These are phyloP conservation scores for Isochrysis galbana DNA, from an alignment of 78 protist species.

Conservation along the genomic window DNA sequence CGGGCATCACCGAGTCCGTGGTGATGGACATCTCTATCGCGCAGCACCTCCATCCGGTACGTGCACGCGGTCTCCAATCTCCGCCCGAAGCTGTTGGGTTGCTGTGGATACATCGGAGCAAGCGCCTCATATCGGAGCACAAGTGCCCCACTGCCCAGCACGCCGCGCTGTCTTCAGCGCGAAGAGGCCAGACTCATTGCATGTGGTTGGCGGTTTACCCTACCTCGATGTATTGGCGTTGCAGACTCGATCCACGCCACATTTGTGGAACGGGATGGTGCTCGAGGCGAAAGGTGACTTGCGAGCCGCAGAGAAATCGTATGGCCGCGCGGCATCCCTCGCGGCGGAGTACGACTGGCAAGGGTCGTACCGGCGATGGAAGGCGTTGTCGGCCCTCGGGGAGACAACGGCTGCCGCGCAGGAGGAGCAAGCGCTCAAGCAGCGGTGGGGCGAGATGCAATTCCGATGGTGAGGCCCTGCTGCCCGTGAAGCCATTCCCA, in stretches of 20 bases:
- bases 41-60: conserved; percentile 18
- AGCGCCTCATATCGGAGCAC: too few relatives aligned
- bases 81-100: too few relatives aligned
- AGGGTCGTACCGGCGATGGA: neutral
- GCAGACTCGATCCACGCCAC: neutral
- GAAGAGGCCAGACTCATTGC: too few relatives aligned
- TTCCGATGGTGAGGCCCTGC: neutral
- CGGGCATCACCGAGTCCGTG: neutral
- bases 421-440: neutral
- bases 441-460: neutral
- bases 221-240: too few relatives aligned
- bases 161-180: too few relatives aligned
- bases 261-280: neutral
- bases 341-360: conserved; percentile 12
- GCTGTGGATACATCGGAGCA: too few relatives aligned
- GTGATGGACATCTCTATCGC: neutral
- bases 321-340: neutral
- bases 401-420: neutral
- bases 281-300: neutral
- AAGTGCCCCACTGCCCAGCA: too few relatives aligned
- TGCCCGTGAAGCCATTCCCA: neutral
- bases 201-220: too few relatives aligned
- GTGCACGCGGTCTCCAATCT: too few relatives aligned
- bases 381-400: neutral
- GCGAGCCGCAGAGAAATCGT: neutral